Evolutionary conservation across 2,329 filamentous ascomycete genomes (phyloP), one percentile per base, ranked within the genome.

Genomic region (Hysterium pulicare): DNA sequence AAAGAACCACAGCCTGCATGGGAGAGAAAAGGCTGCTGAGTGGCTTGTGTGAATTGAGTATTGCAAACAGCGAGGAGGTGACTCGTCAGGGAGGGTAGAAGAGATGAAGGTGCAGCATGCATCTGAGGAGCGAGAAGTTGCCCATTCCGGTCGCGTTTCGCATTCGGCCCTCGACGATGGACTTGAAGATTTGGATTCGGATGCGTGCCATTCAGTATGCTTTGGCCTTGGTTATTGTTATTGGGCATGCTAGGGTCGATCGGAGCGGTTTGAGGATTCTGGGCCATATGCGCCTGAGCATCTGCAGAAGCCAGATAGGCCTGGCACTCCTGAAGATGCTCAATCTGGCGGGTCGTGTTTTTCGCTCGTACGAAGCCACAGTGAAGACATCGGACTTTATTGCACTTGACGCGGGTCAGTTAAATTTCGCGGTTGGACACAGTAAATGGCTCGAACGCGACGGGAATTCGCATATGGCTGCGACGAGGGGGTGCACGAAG

Each of bases 11-110:
- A 71, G 11, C 83, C 83, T 5, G 84, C 84, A 36, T 79, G 74
- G 9, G 71, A 72, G 39, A 89, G 78, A 66, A 89, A 88, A 0
- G 79, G 73, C 41, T 82, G 76, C 46, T 83, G 81, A 0, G 84
- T 87, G 9, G 84, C 82, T 21, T 66, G 64, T 3, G 63, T 67
- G 60, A 79, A 79, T 35, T 70, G 67, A 3, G 64, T 54, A 2
- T 68, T 58, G 56, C 74, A 72, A 40, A 70, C 71, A 33, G 69
- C 59, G 47, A 82, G 72, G 33, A 86, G 77, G 54, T 81, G 71
- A 40, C 69, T 62, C 1, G 81, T 84, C 35, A 86, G 67, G 4
- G 78, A 73, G 5, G 72, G 71, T 10, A 63, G 54, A 22, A 58
- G 53, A 21, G 50, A 55, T 16, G 44, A 51, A 26, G 49, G 50